Evolutionary conservation across 352 stramenopile species (phyloP), one percentile per base, ranked within the genome.

Genomic region (Phytophthora cactorum): DNA sequence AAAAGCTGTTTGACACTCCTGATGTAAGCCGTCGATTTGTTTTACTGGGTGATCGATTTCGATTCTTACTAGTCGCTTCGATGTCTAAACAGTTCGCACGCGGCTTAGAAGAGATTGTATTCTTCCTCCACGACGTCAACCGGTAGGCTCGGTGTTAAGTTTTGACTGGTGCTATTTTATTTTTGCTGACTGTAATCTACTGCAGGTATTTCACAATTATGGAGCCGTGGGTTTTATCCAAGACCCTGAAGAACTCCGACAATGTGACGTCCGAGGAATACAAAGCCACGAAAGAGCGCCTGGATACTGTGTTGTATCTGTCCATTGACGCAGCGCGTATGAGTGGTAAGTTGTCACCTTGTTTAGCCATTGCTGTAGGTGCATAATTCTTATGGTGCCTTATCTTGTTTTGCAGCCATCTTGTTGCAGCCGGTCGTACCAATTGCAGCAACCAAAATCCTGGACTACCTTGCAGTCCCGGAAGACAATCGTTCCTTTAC

Each of bases 101-200:
- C 15, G 87, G 82, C 1, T 74, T 92, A 22, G 82, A 91, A 73
- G 81, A 90, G 52, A 82, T 95, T 53, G 70, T 95, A 6, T 89
- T 91, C 50, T 92, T 87, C 57, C 78, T 95, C 7, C 81, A 93
- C 54, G 86, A 95, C 60, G 80, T 95, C 36, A 95, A 95, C 53
- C 77, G 81, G 74, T 90, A 63, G 14, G 69, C 55, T 2, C 17
- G 2, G 7, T 49, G 43, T 29, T 28, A 29, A 52, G 2, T 39
- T 51, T 22, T 29, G 22, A 36, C 8, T 50, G 39, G 9, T 22
- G 12, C 28, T 12, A 52, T 28, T 15, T 17, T 17, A 44, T 54
- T 15, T 29, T 56, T 56, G 8, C 34, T 61, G 45, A 60, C 29
- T 27, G 29, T 52, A 15, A 6, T 41, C 2, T 50, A 32, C 4